A percentile compares a stretch with the other conserved stretches of the same genome.
Conservation (phyloP, 805 yeast genomes). For the Suhomyces sp. region DNA sequence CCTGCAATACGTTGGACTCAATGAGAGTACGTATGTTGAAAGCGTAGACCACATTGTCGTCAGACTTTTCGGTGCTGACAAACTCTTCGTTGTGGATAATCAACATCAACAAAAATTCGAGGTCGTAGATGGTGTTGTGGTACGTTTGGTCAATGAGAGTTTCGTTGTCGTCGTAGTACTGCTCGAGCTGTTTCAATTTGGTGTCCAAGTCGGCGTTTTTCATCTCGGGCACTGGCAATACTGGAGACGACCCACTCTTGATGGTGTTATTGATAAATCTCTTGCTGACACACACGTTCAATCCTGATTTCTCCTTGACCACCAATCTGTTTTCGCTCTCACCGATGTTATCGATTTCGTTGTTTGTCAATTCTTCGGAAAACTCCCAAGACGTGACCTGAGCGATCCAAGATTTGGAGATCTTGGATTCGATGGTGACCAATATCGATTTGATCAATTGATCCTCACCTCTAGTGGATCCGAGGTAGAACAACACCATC, state of each 20-base stretch:
- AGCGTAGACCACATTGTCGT: constrained; percentile 17
- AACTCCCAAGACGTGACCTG: constrained; percentile 67
- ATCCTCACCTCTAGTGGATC: constrained; percentile 62
- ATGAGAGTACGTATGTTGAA: constrained; percentile 56
- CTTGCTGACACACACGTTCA: constrained; percentile 52
- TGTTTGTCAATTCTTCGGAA: constrained; percentile 35
- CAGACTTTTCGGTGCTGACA: constrained; percentile 33
- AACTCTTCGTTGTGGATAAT: constrained; percentile 65
- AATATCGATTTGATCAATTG: constrained; percentile 56
- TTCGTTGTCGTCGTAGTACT: constrained; percentile 21
- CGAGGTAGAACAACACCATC: constrained; percentile 52
- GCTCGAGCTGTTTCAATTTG: constrained; percentile 21
- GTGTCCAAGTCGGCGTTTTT: background rate
- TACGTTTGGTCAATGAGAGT: constrained; percentile 19
- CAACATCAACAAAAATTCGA: constrained; percentile 64
- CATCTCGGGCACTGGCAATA: background rate
- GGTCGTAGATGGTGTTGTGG: constrained; percentile 50
- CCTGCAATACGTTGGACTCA: constrained; percentile 54
- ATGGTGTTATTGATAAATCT: constrained; percentile 49
- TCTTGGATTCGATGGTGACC: constrained; percentile 52
- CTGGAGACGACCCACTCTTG: background rate
- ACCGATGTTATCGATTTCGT: constrained; percentile 47
- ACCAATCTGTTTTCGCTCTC: constrained; percentile 48
- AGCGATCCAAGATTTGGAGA: constrained; percentile 62
- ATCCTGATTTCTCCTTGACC: constrained; percentile 41